A percentile compares a stretch with the other conserved stretches of the same genome.
Evolutionary conservation across 2,329 filamentous ascomycete species (phyloP).

Genomic region (Verticillium isaacii): DNA sequence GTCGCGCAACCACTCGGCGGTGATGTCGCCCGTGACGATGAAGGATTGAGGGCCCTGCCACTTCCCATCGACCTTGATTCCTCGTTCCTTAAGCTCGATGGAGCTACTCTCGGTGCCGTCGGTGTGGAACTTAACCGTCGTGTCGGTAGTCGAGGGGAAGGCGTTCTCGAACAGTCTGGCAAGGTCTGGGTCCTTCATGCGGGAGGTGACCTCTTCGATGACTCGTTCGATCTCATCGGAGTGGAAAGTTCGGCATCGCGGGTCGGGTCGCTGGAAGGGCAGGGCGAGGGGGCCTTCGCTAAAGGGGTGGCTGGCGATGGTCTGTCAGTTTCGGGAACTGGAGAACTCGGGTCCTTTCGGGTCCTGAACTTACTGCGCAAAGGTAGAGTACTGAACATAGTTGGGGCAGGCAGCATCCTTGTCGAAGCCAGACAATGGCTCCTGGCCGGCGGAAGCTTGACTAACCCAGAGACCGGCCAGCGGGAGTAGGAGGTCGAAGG

Average conservation of each 20-base stretch:
- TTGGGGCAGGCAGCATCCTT: conserved; percentile 31
- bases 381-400: conserved; percentile 32
- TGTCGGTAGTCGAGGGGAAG: conserved; percentile 88
- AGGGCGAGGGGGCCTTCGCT: conserved; percentile 75
- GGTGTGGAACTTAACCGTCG: conserved; percentile 83
- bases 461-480: conserved; percentile 12
- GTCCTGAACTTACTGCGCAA: conserved; percentile 29
- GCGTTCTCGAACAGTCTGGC: conserved; percentile 93
- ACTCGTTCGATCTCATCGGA: conserved; percentile 84
- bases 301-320: conserved; percentile 58
- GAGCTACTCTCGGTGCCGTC: conserved; percentile 41
- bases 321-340: conserved; percentile 3
- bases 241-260: conserved; percentile 81
- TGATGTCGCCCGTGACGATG: conserved; percentile 89
- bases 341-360: not conserved
- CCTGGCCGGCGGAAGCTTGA: conserved; percentile 11
- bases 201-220: conserved; percentile 74
- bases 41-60: conserved; percentile 90
- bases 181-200: conserved; percentile 79
- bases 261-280: conserved; percentile 79
- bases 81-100: conserved; percentile 17
- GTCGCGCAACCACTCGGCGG: conserved; percentile 88
- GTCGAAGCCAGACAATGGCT: conserved; percentile 10
- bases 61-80: conserved; percentile 46
- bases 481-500: conserved; percentile 11